Conservation (phyloP, 164 flowering plant species). For the Macadamia tetraphylla region DNA sequence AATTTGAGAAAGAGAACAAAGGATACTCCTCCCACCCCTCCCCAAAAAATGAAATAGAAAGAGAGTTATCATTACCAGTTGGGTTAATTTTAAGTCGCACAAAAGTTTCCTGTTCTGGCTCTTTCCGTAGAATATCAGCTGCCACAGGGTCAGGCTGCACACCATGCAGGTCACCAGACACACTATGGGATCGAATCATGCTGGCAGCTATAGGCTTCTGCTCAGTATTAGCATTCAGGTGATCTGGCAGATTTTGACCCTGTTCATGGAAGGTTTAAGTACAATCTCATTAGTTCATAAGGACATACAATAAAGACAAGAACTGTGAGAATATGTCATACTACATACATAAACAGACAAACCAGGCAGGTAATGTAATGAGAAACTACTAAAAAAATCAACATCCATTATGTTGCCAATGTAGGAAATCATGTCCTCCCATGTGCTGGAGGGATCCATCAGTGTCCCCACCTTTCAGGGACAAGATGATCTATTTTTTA, state of each 20-base stretch:
- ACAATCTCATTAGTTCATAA: not conserved
- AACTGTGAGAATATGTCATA: no score
- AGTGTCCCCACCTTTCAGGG: no score
- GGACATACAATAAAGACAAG: not conserved
- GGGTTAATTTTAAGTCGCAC: conserved; percentile 72
- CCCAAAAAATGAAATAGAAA: not conserved
- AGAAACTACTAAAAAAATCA: not conserved
- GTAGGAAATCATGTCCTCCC: not conserved
- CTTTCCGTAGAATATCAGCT: conserved; percentile 94
- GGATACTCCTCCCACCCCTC: no score
- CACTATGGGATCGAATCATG: conserved; percentile 92
- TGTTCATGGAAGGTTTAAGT: conserved; percentile 20
- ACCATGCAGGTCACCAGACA: conserved; percentile 95
- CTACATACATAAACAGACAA: no score
- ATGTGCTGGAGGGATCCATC: not conserved
- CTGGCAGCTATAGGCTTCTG: conserved; percentile 54
- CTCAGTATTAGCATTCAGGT: conserved; percentile 47
- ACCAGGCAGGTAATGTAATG: no score
- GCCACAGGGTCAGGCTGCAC: conserved; percentile 96
- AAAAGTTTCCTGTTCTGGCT: conserved; percentile 92
- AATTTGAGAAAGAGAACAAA: no score
- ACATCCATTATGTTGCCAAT: not conserved
- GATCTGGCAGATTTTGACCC: conserved; percentile 48
- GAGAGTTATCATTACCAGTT: conserved; percentile 39
- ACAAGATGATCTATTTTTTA: no score